These are phyloP conservation scores for Alternaria sp. DNA, from an alignment of 2,329 filamentous ascomycete species.

Conservation along the genomic window DNA sequence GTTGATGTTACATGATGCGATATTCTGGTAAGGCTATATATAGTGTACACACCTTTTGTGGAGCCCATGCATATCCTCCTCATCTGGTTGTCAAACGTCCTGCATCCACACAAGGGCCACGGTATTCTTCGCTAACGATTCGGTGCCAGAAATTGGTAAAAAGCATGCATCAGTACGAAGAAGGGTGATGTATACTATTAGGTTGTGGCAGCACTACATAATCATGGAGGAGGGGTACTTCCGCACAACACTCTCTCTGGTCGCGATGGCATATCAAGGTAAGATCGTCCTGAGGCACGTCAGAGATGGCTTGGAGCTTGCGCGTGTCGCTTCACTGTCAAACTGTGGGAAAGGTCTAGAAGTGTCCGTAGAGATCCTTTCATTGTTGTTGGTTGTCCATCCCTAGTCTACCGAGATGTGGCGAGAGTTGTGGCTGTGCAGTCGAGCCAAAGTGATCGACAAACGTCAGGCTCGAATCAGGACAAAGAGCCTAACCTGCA, in stretches of 20 bases:
- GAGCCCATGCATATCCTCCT: neutral
- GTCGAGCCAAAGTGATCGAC: slow-evolving; percentile 29
- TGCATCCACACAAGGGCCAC: neutral
- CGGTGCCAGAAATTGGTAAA: neutral
- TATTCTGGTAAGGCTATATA: too few relatives aligned
- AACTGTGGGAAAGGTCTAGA: slow-evolving; percentile 20
- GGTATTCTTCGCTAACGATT: neutral
- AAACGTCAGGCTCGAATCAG: slow-evolving; percentile 24
- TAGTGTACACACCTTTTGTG: neutral
- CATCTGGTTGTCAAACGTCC: neutral
- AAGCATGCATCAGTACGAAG: neutral
- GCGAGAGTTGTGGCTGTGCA: slow-evolving; percentile 26
- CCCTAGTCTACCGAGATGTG: slow-evolving; percentile 10
- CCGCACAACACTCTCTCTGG: slow-evolving; percentile 4
- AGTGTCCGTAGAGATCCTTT: slow-evolving; percentile 3
- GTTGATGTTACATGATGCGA: neutral
- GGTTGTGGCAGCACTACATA: neutral
- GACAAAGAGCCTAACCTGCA: slow-evolving; percentile 20
- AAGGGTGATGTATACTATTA: neutral
- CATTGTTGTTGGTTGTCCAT: slow-evolving; percentile 22
- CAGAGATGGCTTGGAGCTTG: slow-evolving; percentile 20
- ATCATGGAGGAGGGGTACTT: slow-evolving; percentile 8
- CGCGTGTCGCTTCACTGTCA: slow-evolving; percentile 24
- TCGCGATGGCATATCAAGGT: slow-evolving; percentile 21
- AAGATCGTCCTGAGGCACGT: slow-evolving; percentile 17